Percentiles rank a stretch among this genome's conserved stretches.
These are phyloP conservation scores for Ganoderma lingzhi DNA, from an alignment of 1,284 basidiomycete genomes.

Conservation along the genomic window DNA sequence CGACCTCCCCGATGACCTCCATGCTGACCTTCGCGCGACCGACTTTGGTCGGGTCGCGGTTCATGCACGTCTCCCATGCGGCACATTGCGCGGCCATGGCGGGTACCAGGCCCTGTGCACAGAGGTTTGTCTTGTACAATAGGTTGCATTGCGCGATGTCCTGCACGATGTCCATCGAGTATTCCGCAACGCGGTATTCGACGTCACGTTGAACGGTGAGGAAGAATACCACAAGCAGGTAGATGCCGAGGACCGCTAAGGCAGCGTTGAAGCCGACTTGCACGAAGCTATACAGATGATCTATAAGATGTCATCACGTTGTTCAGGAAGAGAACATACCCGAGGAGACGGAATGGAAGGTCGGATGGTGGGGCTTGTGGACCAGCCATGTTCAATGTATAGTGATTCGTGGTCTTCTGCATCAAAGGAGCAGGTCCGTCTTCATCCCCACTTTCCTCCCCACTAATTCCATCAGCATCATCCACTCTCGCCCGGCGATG, in stretches of 20 bases:
- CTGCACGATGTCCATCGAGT: constrained; percentile 85
- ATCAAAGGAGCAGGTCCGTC: constrained; percentile 46
- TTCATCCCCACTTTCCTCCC: constrained; percentile 43
- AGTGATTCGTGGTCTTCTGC: constrained; percentile 76
- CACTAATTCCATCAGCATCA: constrained; percentile 49
- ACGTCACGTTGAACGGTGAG: constrained; percentile 93
- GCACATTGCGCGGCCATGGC: constrained; percentile 87
- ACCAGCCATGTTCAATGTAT: constrained; percentile 80
- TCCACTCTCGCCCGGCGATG: constrained; percentile 38
- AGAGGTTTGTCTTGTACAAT: constrained; percentile 86
- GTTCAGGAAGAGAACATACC: constrained; percentile 56
- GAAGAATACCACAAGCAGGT: constrained; percentile 86
- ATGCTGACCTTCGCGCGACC: constrained; percentile 92
- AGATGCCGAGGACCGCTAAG: constrained; percentile 86
- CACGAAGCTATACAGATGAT: constrained; percentile 71
- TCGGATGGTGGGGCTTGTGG: constrained; percentile 63
- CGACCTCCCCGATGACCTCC: constrained; percentile 94
- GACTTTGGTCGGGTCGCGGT: constrained; percentile 89
- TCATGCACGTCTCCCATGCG: constrained; percentile 96
- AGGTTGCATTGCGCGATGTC: constrained; percentile 88
- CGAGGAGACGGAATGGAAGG: constrained; percentile 78
- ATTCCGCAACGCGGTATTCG: constrained; percentile 86
- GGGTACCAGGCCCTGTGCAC: constrained; percentile 78
- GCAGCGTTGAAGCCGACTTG: constrained; percentile 97
- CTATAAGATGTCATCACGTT: neutral